phyloP scores from a whole-genome alignment of 2,329 filamentous ascomycete species.

The Paracorniculantispora psalliotae region DNA sequence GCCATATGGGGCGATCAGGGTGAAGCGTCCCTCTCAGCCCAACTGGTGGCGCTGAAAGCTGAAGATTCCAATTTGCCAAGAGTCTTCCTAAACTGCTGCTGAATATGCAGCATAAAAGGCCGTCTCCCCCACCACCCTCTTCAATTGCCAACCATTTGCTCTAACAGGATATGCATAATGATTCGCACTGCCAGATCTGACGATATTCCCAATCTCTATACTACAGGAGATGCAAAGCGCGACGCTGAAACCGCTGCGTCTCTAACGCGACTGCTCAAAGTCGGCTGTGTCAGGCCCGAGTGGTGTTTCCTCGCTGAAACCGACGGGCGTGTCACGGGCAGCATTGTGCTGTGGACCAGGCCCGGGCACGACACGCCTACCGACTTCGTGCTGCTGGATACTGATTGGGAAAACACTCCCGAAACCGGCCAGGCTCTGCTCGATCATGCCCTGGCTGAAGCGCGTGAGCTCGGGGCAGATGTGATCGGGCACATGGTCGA shows the following conservation, averaged over 20 bases:
- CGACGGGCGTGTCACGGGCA: background rate
- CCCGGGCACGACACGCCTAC: background rate
- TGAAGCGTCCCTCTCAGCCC: too few relatives aligned
- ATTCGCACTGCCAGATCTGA: background rate
- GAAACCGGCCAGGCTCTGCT: background rate
- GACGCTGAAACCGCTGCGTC: background rate
- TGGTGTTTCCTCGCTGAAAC: background rate
- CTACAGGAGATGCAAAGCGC: background rate
- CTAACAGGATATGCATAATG: too few relatives aligned
- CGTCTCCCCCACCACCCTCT: too few relatives aligned
- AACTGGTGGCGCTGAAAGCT: too few relatives aligned
- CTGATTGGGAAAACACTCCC: background rate
- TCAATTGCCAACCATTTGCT: too few relatives aligned
- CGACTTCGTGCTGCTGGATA: background rate
- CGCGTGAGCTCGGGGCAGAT: background rate
- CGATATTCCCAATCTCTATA: background rate
- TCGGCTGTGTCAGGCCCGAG: background rate
- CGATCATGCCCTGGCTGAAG: background rate
- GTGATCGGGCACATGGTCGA: background rate
- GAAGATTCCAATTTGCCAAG: too few relatives aligned
- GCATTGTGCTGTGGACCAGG: background rate
- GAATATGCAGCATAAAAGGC: too few relatives aligned
- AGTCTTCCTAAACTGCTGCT: too few relatives aligned
- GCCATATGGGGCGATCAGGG: too few relatives aligned
- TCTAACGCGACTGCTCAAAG: background rate